phyloP scores from a whole-genome alignment of 2,329 filamentous ascomycete species.

The Fusarium devonianum region DNA sequence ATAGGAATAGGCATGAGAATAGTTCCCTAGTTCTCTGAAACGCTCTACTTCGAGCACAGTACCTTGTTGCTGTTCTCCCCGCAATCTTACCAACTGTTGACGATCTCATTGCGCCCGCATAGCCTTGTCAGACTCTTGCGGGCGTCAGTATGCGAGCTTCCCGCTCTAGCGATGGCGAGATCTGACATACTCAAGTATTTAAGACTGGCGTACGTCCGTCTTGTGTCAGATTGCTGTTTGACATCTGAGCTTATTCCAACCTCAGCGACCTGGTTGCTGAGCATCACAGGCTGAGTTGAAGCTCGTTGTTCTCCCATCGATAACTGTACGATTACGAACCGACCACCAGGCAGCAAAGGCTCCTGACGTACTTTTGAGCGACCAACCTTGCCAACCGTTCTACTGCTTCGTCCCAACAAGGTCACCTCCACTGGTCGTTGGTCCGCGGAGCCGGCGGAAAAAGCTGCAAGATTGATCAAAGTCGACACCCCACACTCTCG shows the following conservation, averaged over 20 bases:
- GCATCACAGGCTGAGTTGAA: background rate
- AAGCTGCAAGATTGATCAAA: background rate
- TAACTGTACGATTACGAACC: too few relatives aligned
- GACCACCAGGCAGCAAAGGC: background rate
- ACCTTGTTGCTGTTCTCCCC: conserved; percentile 19
- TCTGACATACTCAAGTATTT: conserved; percentile 34
- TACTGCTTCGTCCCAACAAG: background rate
- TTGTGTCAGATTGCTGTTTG: conserved; percentile 1
- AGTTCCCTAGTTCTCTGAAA: background rate
- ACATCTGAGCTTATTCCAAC: conserved; percentile 24
- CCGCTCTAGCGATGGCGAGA: conserved; percentile 31
- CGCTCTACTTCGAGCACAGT: background rate
- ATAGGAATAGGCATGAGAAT: background rate
- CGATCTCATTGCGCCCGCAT: conserved; percentile 41
- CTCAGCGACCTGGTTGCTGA: conserved; percentile 2
- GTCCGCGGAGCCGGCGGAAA: background rate
- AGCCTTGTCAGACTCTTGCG: conserved; percentile 40
- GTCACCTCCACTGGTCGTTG: background rate
- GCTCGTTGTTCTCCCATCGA: too few relatives aligned
- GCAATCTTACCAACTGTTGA: conserved; percentile 23
- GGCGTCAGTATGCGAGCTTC: conserved; percentile 43
- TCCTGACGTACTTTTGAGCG: background rate
- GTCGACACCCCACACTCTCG: background rate
- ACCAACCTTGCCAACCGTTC: background rate
- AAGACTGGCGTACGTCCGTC: conserved; percentile 36